These are phyloP conservation scores for Trichosporon sp. DNA, from an alignment of 1,284 basidiomycete species.

Conservation along the genomic window DNA sequence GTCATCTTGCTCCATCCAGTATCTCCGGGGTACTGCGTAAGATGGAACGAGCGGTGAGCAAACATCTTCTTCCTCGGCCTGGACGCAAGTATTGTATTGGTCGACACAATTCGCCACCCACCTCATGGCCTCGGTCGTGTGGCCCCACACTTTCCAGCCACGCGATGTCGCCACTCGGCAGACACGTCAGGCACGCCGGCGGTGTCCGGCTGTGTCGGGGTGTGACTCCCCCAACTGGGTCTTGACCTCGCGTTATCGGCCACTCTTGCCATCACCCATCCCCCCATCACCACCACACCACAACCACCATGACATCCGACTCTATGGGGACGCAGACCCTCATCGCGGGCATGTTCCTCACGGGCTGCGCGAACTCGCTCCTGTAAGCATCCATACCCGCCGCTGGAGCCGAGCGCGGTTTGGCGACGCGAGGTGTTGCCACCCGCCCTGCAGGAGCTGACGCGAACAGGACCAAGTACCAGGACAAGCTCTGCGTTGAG, in stretches of 20 bases:
- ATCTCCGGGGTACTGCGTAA: neutral
- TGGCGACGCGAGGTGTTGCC: neutral
- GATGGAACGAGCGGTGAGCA: neutral
- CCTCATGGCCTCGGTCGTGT: neutral
- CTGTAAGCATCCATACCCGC: slow-evolving; percentile 33
- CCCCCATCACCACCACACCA: neutral
- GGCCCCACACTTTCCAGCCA: slow-evolving; percentile 7
- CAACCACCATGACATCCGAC: slow-evolving; percentile 22
- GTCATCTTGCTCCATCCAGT: no score
- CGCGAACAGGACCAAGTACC: slow-evolving; percentile 47
- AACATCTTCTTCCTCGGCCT: neutral
- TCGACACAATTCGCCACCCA: neutral
- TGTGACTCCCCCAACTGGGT: no score
- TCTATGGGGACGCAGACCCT: slow-evolving; percentile 38
- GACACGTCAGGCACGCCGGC: slow-evolving; percentile 2
- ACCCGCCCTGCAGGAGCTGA: neutral
- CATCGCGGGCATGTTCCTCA: slow-evolving; percentile 60
- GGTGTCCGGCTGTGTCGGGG: neutral
- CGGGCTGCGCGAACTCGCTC: slow-evolving; percentile 58
- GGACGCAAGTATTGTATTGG: neutral
- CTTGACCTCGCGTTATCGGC: neutral
- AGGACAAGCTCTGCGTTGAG: slow-evolving; percentile 92
- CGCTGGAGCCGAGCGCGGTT: slow-evolving; percentile 16
- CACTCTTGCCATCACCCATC: neutral
- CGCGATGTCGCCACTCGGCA: neutral